Evolutionary conservation across 192 early-diverging fungal genomes (phyloP), one percentile per base, ranked within the genome.

Genomic region (Coemansia sp.): DNA sequence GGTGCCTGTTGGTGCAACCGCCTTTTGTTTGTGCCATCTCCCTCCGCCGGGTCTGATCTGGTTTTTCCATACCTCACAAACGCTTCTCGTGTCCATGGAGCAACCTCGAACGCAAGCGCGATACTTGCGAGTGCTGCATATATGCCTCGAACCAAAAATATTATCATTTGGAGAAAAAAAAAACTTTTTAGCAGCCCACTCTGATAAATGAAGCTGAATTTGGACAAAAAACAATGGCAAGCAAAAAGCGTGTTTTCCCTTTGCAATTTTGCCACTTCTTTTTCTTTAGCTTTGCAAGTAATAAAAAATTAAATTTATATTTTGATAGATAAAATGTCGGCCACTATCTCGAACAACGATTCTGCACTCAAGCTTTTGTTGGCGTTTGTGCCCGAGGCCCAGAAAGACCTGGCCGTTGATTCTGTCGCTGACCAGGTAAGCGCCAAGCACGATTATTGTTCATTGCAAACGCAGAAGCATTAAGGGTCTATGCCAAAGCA

Each of bases 51-150:
- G n/a, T 40, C 49, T 10, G 16, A 29, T 17, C 72, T 63, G 14
- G 77, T 80, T 58, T 70, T 69, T 38, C 77, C 77, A 34, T 80
- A 80, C 63, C 65, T 74, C 22, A 80, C 67, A 68, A 80, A 75
- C 17, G 72, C 69, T 45, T 80, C 72, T 33, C 77, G 77, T 20
- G 72, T 80, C 68, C 68, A 80, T 2, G 77, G 77, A 11, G 63
- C 68, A 7, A 71, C 52, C 62, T 67, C 77, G 36, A 74, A 80
- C 17, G 55, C 59, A 16, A 74, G 38, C 2, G 68, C 77, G 40
- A 60, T n/a, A 28, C 42, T 31, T 7, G 77, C 61, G 2, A 80
- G 68, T 11, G 61, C 31, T 16, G 59, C 61, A 48, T 74, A 80
- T 11, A 42, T 22, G n/a, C 17, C 11, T 8, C 64, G 74, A 33